Conservation (phyloP, 441 rosid genomes). For the Pelargonium exstipulatum region DNA sequence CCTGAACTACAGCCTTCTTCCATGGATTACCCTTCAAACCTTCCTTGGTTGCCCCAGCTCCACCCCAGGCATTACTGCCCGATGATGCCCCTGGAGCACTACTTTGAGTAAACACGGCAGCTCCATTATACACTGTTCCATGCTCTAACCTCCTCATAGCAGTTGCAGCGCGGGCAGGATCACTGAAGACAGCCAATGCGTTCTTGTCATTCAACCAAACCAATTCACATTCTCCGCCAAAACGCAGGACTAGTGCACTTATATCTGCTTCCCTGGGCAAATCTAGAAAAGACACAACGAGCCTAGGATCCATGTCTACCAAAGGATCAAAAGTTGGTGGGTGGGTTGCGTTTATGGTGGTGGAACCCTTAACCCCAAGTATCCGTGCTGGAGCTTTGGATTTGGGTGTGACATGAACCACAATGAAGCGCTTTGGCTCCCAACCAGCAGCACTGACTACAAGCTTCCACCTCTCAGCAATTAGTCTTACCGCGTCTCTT, state of each 20-base stretch:
- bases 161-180: constrained; percentile 92
- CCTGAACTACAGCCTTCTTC: constrained; percentile 79
- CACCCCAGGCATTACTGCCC: constrained; percentile 64
- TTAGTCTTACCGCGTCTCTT: constrained; percentile 77
- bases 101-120: constrained; percentile 49
- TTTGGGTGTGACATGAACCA: constrained; percentile 66
- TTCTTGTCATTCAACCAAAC: constrained; percentile 96
- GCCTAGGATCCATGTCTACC: constrained; percentile 96
- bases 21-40: constrained; percentile 57
- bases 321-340: constrained; percentile 65
- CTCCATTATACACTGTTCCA: constrained; percentile 80
- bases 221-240: constrained; percentile 96
- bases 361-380: constrained; percentile 59
- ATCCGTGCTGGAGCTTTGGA: constrained; percentile 78
- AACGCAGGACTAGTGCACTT: constrained; percentile 74
- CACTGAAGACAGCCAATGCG: constrained; percentile 87
- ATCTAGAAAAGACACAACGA: constrained; percentile 82
- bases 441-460: constrained; percentile 68
- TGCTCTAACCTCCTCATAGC: constrained; percentile 98
- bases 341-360: constrained; percentile 39
- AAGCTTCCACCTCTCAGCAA: constrained; percentile 97
- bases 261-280: constrained; percentile 92
- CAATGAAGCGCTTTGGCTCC: constrained; percentile 95
- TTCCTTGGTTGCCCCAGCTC: constrained; percentile 35
- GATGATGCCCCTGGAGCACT: constrained; percentile 32